phyloP scores from a whole-genome alignment of 805 yeast genomes.

The Millerozyma miso region DNA sequence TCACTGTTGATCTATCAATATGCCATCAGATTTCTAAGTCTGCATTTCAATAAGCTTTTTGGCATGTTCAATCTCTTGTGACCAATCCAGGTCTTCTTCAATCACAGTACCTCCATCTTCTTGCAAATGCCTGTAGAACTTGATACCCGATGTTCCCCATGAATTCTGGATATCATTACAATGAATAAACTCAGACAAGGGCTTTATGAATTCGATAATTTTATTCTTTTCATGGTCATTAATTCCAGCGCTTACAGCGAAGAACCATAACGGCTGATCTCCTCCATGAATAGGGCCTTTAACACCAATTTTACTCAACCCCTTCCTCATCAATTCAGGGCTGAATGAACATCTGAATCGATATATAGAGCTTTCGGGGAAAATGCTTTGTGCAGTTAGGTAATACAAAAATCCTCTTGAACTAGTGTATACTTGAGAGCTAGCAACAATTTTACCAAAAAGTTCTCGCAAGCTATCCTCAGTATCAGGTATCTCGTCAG shows the following conservation, averaged over 20 bases:
- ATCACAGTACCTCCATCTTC: slow-evolving; percentile 23
- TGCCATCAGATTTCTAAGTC: no score
- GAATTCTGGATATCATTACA: slow-evolving; percentile 14
- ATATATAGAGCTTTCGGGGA: slow-evolving; percentile 20
- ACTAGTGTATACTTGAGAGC: slow-evolving; percentile 37
- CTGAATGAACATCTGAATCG: slow-evolving; percentile 28
- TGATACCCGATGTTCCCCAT: slow-evolving; percentile 25
- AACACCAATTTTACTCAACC: slow-evolving; percentile 12
- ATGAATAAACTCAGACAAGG: slow-evolving; percentile 24
- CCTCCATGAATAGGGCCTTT: slow-evolving; percentile 33
- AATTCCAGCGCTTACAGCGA: slow-evolving; percentile 18
- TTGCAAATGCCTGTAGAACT: slow-evolving; percentile 21
- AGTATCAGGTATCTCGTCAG: slow-evolving; percentile 15
- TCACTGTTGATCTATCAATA: no score
- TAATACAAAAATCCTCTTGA: slow-evolving; percentile 32
- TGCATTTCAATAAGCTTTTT: slow-evolving; percentile 3
- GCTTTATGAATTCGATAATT: slow-evolving; percentile 21
- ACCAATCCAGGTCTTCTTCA: slow-evolving; percentile 29
- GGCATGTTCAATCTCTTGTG: slow-evolving; percentile 33
- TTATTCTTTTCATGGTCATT: slow-evolving; percentile 19
- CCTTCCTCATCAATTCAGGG: slow-evolving; percentile 18
- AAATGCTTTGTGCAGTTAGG: slow-evolving; percentile 17
- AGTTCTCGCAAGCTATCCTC: slow-evolving; percentile 14
- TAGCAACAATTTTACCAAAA: slow-evolving; percentile 33
- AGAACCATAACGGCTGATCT: slow-evolving; percentile 33